Base-by-base conservation (phyloP, 768 basidiomycete genomes). In the Termitomyces heimii region DNA sequence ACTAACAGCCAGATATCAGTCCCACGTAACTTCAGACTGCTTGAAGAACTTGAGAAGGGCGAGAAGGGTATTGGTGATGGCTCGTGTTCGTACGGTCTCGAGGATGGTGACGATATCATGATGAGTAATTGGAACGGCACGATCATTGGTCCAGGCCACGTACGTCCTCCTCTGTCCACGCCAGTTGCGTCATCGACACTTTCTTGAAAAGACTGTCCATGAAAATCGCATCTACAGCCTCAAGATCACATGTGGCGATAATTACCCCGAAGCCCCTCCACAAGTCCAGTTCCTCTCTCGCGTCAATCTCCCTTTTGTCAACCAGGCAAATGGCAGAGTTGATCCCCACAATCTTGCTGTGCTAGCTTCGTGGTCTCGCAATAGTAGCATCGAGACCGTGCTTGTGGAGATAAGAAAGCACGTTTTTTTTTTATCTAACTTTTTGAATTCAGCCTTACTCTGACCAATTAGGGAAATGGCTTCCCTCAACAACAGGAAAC, bases 111-210 rank as follows among this genome's bases (percentile, higher is more conserved):
- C 69, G 97, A 98, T 81, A 89, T 96, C 77, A 78, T 92, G 77
- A 98, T 99, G 95, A 89, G 84, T 75, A 81, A 92, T 71, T 99
- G 97, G 97, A 98, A 97, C 68, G 96, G 97, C 51, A 99, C 97
- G 22, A 95, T 99, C 77, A 93, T 99, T 60, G 97, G 97, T 9
- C 97, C 97, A 32, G 95, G 95, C 52, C 95, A 99, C 73, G 94
- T 95, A 71, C 60, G 91, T 77, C 20, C 10, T 42, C 13, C n/a
- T 26, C 13, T 34, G 28, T 47, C 46, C 42, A 31, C 10, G 29
- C 44, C 28, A 54, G 42, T 53, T 63, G 61, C 60, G 60, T 18
- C 22, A 60, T 65, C 48, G 65, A 40, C 5, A 5, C 12, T n/a
- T 52, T 51, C 14, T 31, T 32, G 37, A 49, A 16, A 64, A 96